phyloP scores from a whole-genome alignment of 441 rosid species.

The Adansonia madagascariensis region DNA sequence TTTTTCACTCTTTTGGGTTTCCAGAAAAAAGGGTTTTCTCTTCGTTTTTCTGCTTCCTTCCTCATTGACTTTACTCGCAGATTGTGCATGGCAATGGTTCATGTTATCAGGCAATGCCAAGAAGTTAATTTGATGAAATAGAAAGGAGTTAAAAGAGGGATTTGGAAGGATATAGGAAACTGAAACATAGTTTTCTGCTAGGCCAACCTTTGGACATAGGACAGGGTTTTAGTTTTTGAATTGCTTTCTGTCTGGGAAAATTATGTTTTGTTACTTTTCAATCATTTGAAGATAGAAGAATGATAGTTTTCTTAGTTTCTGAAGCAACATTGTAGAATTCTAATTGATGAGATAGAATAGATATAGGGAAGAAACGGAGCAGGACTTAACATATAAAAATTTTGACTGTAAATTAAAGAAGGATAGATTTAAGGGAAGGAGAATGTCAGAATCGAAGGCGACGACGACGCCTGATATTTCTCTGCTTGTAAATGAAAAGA shows the following conservation, averaged over 20 bases:
- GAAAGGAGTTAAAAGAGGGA: not conserved
- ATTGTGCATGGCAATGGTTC: not conserved
- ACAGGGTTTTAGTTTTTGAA: not conserved
- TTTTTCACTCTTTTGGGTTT: not conserved
- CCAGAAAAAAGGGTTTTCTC: not conserved
- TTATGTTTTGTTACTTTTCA: not conserved
- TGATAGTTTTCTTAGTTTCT: not conserved
- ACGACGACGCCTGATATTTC: constrained; percentile 40
- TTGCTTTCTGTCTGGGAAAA: not conserved
- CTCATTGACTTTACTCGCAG: not conserved
- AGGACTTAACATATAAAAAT: not conserved
- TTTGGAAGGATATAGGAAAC: not conserved
- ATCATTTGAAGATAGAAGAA: not conserved
- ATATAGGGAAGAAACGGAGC: constrained; percentile 4
- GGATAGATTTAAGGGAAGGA: not conserved
- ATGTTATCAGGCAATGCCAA: not conserved
- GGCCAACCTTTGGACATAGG: not conserved
- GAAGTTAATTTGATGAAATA: not conserved
- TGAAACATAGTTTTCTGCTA: not conserved
- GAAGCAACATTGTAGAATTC: not conserved
- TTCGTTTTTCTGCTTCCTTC: not conserved
- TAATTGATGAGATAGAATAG: not conserved
- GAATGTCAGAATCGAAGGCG: constrained; percentile 46
- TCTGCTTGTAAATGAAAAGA: constrained; percentile 15
- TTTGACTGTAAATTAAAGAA: not conserved